Percentiles rank a stretch among this genome's conserved stretches.
Evolutionary conservation across 352 stramenopile genomes (phyloP).

Genomic region (Phytophthora brassicae): DNA sequence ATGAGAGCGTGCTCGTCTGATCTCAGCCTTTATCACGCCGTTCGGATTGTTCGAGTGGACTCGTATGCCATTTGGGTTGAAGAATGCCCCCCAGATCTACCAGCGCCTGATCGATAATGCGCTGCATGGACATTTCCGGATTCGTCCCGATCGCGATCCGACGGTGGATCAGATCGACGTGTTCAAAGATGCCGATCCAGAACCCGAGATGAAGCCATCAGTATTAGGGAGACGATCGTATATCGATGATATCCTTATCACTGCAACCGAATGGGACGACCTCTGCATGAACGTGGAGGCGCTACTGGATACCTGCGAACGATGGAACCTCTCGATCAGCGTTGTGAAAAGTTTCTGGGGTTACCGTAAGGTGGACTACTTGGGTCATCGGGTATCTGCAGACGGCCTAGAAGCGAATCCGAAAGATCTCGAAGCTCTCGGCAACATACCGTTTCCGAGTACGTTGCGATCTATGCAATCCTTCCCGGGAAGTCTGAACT

Average conservation of each 20-base stretch:
- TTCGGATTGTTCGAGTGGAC: too few species aligned
- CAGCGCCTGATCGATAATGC: too few species aligned
- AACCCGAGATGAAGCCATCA: neutral
- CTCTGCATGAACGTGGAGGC: too few species aligned
- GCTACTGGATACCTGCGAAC: neutral
- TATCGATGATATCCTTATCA: neutral
- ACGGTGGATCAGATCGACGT: too few species aligned
- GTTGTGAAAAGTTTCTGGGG: conserved; percentile 29
- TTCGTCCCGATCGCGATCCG: too few species aligned
- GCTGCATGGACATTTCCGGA: too few species aligned
- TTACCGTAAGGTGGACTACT: conserved; percentile 17
- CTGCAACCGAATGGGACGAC: too few species aligned
- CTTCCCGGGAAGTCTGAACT: conserved; percentile 20
- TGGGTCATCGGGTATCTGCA: conserved; percentile 1
- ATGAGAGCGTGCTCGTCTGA: too few species aligned
- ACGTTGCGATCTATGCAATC: conserved; percentile 2
- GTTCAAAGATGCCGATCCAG: too few species aligned
- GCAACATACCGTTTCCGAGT: conserved; percentile 11
- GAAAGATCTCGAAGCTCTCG: conserved; percentile 7
- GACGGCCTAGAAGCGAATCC: conserved; percentile 10
- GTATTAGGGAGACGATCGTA: neutral
- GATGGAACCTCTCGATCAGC: conserved; percentile 22
- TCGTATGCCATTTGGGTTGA: too few species aligned
- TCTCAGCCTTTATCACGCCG: too few species aligned
- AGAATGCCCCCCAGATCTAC: too few species aligned